Conservation (phyloP, 2,329 filamentous ascomycete species). For the Fusarium verrucosum region DNA sequence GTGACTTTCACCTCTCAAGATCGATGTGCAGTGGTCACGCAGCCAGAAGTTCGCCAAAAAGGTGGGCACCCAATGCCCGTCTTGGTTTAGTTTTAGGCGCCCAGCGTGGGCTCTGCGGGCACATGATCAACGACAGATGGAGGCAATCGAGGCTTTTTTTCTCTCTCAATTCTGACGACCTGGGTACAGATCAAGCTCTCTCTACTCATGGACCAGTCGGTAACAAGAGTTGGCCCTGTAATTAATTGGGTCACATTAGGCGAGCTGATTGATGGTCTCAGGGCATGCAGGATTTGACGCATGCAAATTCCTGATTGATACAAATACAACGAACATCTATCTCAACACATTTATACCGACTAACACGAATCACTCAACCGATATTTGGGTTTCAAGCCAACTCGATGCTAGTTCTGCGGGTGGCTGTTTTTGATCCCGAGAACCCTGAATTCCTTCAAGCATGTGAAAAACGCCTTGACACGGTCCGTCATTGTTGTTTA, state of each 20-base stretch:
- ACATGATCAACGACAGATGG: constrained; percentile 40
- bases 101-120: constrained; percentile 33
- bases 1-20: constrained; percentile 36
- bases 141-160: constrained; percentile 34
- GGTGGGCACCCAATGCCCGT: constrained; percentile 31
- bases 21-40: constrained; percentile 33
- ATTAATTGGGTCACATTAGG: constrained; percentile 1
- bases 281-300: neutral
- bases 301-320: constrained; percentile 2
- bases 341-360: neutral
- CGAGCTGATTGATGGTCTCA: constrained; percentile 3
- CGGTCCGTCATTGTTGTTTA: neutral
- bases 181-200: constrained; percentile 17
- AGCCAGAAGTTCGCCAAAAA: constrained; percentile 33
- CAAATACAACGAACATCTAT: neutral
- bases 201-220: neutral
- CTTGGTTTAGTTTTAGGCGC: constrained; percentile 23
- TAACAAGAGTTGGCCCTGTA: neutral
- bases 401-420: neutral
- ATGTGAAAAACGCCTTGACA: constrained; percentile 6
- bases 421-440: constrained; percentile 6
- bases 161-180: constrained; percentile 27
- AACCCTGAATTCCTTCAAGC: neutral
- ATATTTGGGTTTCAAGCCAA: constrained; percentile 5
- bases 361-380: neutral